These are phyloP conservation scores for Zhuliangozyma blackwelliae DNA, from an alignment of 1,139 yeast genomes.

Conservation along the genomic window DNA sequence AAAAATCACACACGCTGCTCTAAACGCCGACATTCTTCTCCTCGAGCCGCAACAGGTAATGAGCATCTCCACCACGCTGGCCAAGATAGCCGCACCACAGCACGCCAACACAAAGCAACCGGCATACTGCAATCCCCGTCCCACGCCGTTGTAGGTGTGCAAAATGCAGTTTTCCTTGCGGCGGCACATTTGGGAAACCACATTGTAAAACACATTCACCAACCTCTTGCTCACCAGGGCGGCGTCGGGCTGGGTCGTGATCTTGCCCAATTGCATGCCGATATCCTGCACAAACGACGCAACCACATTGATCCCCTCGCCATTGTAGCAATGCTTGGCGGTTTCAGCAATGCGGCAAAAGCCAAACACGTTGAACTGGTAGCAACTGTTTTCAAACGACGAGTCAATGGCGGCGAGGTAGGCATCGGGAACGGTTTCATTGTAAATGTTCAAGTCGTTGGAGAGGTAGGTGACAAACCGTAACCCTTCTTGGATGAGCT, in stretches of 20 bases:
- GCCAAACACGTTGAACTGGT: slow-evolving; percentile 44
- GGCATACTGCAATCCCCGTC: slow-evolving; percentile 1
- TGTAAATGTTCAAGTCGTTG: slow-evolving; percentile 41
- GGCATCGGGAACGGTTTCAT: slow-evolving; percentile 20
- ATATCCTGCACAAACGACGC: slow-evolving; percentile 47
- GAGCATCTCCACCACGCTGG: slow-evolving; percentile 1
- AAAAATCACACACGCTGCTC: neutral
- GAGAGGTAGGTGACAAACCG: slow-evolving; percentile 53
- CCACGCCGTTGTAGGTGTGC: no score
- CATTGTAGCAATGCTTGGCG: slow-evolving; percentile 27
- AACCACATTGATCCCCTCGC: slow-evolving; percentile 44
- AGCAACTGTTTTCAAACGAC: slow-evolving; percentile 37
- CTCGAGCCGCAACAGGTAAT: no score
- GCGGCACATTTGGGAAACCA: slow-evolving; percentile 10
- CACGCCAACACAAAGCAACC: slow-evolving; percentile 1
- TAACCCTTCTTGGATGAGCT: slow-evolving; percentile 34
- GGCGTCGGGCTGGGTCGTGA: slow-evolving; percentile 35
- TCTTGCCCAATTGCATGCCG: slow-evolving; percentile 42
- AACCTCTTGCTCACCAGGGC: slow-evolving; percentile 38
- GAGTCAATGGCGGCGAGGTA: slow-evolving; percentile 38
- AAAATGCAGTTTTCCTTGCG: no score
- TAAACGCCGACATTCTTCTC: neutral
- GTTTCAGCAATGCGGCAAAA: slow-evolving; percentile 32
- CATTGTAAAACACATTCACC: slow-evolving; percentile 17
- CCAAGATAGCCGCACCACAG: neutral